phyloP scores from a whole-genome alignment of 2,329 filamentous ascomycete genomes.

The Pyricularia pennisetigena region DNA sequence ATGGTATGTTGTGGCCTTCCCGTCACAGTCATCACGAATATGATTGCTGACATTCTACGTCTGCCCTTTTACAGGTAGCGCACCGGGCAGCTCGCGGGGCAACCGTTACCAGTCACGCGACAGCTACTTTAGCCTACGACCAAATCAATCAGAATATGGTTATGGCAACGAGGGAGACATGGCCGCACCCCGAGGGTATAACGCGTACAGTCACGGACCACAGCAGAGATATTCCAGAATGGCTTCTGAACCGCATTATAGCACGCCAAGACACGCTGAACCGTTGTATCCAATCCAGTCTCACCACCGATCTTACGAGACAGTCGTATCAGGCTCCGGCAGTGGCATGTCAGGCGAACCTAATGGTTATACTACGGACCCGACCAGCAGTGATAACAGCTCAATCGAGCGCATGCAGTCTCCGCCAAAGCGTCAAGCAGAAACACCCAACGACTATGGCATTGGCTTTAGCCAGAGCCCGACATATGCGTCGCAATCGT shows the following conservation, averaged over 20 bases:
- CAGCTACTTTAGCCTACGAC: conserved; percentile 38
- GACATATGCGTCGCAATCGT: conserved; percentile 29
- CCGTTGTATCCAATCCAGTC: conserved; percentile 42
- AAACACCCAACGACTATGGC: conserved; percentile 55
- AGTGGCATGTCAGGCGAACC: conserved; percentile 66
- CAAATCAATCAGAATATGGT: conserved; percentile 11
- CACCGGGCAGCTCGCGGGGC: background rate
- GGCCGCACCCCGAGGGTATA: conserved; percentile 15
- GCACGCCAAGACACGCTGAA: conserved; percentile 26
- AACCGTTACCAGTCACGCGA: conserved; percentile 33
- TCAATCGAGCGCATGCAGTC: conserved; percentile 68
- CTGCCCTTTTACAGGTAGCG: background rate
- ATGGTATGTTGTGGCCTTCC: conserved; percentile 6
- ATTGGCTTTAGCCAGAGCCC: conserved; percentile 41
- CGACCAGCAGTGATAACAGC: conserved; percentile 81
- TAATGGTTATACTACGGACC: conserved; percentile 74
- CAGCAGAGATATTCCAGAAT: conserved; percentile 29
- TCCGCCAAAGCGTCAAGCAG: conserved; percentile 35
- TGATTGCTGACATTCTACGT: background rate
- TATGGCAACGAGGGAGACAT: conserved; percentile 1
- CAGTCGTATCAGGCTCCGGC: conserved; percentile 67
- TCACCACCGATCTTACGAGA: conserved; percentile 79
- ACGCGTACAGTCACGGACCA: conserved; percentile 20
- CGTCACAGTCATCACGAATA: background rate
- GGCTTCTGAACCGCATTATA: conserved; percentile 35